Conservation (phyloP, 352 stramenopile species). For the Phytophthora hibernalis region DNA sequence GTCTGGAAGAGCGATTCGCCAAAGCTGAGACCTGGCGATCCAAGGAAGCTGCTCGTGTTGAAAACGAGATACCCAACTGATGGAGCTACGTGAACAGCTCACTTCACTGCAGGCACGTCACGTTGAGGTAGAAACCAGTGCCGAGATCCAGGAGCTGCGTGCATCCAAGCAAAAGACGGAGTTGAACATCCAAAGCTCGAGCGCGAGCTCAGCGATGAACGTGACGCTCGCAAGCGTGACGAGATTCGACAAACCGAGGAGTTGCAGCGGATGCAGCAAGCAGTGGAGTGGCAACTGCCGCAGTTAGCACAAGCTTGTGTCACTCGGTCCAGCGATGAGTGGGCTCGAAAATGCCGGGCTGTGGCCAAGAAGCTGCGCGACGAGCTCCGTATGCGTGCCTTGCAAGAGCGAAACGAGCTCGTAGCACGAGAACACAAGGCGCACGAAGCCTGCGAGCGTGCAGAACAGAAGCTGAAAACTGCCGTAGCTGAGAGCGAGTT, state of each 20-base stretch:
- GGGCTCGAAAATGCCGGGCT: conserved; percentile 43
- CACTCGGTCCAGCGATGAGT: conserved; percentile 52
- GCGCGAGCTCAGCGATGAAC: conserved; percentile 43
- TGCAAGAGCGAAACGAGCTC: conserved; percentile 47
- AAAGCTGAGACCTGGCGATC: conserved; percentile 57
- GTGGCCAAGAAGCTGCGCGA: conserved; percentile 44
- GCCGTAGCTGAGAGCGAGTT: conserved; percentile 53
- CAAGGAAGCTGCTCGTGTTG: conserved; percentile 58
- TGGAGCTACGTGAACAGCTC: conserved; percentile 58
- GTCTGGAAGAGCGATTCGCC: conserved; percentile 53
- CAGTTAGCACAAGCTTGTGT: conserved; percentile 62
- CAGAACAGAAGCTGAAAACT: conserved; percentile 55
- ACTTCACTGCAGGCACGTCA: conserved; percentile 49
- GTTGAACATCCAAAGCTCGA: conserved; percentile 32
- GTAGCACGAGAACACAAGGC: conserved; percentile 34
- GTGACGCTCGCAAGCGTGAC: conserved; percentile 37
- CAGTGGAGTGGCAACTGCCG: conserved; percentile 54
- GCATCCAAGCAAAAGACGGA: conserved; percentile 40
- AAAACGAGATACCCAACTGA: conserved; percentile 57
- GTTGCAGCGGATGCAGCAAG: conserved; percentile 47
- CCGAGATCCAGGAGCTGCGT: conserved; percentile 53
- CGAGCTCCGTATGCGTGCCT: conserved; percentile 39
- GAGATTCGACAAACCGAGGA: conserved; percentile 46
- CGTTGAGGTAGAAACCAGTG: conserved; percentile 52
- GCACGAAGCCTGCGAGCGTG: conserved; percentile 38